These are phyloP conservation scores for Teunomyces gatunensis DNA, from an alignment of 805 yeast genomes.

Conservation along the genomic window DNA sequence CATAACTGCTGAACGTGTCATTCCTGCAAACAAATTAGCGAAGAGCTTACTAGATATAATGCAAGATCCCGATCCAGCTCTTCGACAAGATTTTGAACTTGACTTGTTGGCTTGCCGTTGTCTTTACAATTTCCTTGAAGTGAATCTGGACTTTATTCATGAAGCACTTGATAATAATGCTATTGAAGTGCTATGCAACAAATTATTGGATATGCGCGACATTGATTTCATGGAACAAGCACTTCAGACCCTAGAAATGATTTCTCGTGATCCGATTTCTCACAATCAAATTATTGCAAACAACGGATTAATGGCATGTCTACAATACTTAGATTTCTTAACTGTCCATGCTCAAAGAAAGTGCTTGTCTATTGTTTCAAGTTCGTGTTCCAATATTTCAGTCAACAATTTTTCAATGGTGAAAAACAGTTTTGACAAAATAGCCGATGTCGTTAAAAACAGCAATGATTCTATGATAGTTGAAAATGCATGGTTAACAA, in stretches of 20 bases:
- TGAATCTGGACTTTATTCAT: conserved; percentile 60
- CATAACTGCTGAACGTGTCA: conserved; percentile 55
- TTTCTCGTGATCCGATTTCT: conserved; percentile 54
- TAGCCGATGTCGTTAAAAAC: conserved; percentile 54
- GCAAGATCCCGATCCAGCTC: conserved; percentile 46
- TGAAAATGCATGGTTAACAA: conserved; percentile 64
- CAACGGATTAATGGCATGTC: conserved; percentile 62
- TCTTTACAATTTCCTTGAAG: conserved; percentile 75
- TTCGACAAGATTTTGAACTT: conserved; percentile 67
- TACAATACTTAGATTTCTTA: conserved; percentile 81
- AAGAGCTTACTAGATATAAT: conserved; percentile 56
- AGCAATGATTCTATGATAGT: conserved; percentile 58
- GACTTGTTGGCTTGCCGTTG: conserved; percentile 83
- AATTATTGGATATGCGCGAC: conserved; percentile 70
- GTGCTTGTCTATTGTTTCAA: conserved; percentile 69
- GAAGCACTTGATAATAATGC: conserved; percentile 65
- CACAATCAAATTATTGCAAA: conserved; percentile 50
- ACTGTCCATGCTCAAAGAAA: conserved; percentile 86
- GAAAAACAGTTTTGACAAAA: conserved; percentile 54
- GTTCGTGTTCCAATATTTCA: conserved; percentile 55
- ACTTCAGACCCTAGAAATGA: conserved; percentile 66
- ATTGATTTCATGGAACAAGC: conserved; percentile 94
- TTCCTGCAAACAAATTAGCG: conserved; percentile 60
- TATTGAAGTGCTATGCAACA: conserved; percentile 61
- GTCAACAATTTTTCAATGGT: conserved; percentile 45